Base-by-base conservation (phyloP, 495 filamentous ascomycete species). In the Pseudotulostoma volvatum region DNA sequence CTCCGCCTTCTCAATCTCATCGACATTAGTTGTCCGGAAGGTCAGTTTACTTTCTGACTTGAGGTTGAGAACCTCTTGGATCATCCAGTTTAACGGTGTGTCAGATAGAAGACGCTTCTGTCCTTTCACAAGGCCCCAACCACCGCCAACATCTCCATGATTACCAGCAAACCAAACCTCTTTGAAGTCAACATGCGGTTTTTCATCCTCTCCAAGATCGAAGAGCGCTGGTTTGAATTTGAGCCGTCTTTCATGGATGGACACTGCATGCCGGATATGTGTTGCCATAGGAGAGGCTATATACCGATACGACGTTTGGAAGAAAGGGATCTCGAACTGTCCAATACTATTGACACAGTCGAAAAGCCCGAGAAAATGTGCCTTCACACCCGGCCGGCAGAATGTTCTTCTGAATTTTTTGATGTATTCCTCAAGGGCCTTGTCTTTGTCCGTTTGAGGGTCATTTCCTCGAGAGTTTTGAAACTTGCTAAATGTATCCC, bases 131-230 rank as follows among this genome's bases (percentile, higher is more conserved):
- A 74, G 48, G 34, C 71, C 64, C 77, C 78, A 84, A 1, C 81
- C 81, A 9, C 81, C 81, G 4, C 81, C 81, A 8, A 84, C 67
- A 42, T 84, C 80, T 7, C 66, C 77, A 44, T 84, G 81, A 17
- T 73, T 72, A 11, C 79, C 79, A 0, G 76, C 59, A 45, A 84
- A 84, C 79, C 79, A 84, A 7, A 83, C 66, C 42, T 81, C 77
- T 46, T 79, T 70, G 34, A 84, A 70, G 47, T 83, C 74, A 42
- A 80, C 74, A 17, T 37, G 48, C 2, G 68, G 61, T 9, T 73
- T 67, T 23, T 71, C 35, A 15, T 47, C 49, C n/a, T 55, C 54
- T 48, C 73, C 63, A 23, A 74, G 72, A n/a, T n/a, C n/a, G 11
- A 79, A 72, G 2, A 80, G 56, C 38, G 77, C 76, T 39, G 74